These are phyloP conservation scores for Isoetes engelmannii DNA, from an alignment of 83 land plant species.

Conservation along the genomic window DNA sequence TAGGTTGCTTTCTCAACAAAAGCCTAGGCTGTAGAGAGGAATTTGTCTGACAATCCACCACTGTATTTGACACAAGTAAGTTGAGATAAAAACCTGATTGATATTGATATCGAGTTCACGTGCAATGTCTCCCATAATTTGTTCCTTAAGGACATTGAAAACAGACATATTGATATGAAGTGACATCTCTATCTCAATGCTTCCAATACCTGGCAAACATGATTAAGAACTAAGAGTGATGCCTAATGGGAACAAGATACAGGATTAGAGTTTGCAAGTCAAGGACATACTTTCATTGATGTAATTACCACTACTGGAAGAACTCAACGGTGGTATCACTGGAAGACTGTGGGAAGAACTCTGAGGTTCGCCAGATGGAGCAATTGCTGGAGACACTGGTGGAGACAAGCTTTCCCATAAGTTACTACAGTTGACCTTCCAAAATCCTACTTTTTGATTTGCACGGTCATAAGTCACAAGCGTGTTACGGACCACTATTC, in stretches of 20 bases:
- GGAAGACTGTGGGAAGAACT: not conserved
- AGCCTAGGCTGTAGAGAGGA: not conserved
- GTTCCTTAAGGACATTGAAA: not conserved
- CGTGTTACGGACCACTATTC: conserved; percentile 88
- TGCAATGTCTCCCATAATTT: conserved; percentile 5
- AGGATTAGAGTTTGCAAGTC: not conserved
- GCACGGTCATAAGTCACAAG: conserved; percentile 91
- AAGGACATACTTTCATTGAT: not conserved
- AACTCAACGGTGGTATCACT: not conserved
- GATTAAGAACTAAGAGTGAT: not conserved
- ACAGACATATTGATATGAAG: not conserved
- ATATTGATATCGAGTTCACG: conserved; percentile 5
- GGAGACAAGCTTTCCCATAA: conserved; percentile 59
- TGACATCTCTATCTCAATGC: conserved; percentile 4
- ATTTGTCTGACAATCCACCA: not conserved
- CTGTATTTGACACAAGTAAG: not conserved
- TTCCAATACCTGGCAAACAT: conserved; percentile 2
- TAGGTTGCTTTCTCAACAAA: not conserved
- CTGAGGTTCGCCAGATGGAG: conserved; percentile 17
- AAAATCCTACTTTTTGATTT: conserved; percentile 73
- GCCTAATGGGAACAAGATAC: not conserved
- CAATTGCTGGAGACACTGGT: conserved; percentile 31
- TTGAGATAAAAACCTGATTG: conserved; percentile 8
- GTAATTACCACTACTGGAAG: not conserved
- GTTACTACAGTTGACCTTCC: conserved; percentile 85